Base-by-base conservation (phyloP, 192 early-diverging fungal genomes). In the Rhizophagus clarus region DNA sequence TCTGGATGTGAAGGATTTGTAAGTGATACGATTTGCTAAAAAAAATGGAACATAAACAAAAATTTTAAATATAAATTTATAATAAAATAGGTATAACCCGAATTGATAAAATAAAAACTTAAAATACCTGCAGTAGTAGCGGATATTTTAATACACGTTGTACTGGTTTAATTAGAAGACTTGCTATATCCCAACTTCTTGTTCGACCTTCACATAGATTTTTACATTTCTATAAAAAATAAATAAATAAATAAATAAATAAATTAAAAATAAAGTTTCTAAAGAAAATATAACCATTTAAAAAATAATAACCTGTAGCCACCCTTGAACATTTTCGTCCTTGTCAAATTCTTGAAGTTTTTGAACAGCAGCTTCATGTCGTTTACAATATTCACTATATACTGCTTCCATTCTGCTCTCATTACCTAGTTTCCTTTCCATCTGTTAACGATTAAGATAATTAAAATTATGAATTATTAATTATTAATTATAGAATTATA, bases 71-170 rank as follows among this genome's bases (percentile, higher is more conserved):
- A 29, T 2, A 32, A 51, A 62, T 64, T 71, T 26, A 80, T 42
- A 20, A 49, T 72, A 79, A 60, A 15, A 66, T 66, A 40, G 9
- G 15, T 31, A 10, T 69, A 12, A 14, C 4, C 28, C 56, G 4
- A 56, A 47, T 64, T 76, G 24, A 63, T 60, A 34, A 9, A 3
- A 66, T 17, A 15, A 24, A 28, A 26, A 67, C 17, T 61, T 31
- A 9, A 32, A 73, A 72, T 88, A 91, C 90, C 75, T 92, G 91
- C 45, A 98, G 85, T 70, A 98, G 84, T 3, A 99, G 85, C 2
- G 97, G 97, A 82, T 97, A 97, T 84, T 97, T 97, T n/a, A 99
- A 86, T n/a, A 99, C 94, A 42, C 97, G 90, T 84, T 99, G 97
- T 10, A 99, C 96, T 17, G 97, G 97, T 81, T 99, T 99, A 84